Conservation (phyloP, 805 yeast genomes). For the Priceomyces carsonii region DNA sequence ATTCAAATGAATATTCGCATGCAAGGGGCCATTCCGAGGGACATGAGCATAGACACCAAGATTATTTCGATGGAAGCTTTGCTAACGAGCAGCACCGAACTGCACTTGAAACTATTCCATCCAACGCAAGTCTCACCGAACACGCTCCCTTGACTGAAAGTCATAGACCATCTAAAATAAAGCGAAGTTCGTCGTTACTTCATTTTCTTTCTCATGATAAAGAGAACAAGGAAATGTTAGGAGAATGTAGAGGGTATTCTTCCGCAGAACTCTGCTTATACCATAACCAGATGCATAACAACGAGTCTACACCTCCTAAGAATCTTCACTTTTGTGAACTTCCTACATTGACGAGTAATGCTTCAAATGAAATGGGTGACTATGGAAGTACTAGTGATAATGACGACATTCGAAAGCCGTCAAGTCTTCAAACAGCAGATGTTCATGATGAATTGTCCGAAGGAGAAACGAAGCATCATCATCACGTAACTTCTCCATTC, state of each 20-base stretch:
- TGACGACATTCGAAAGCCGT: background rate
- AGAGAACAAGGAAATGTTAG: conserved; percentile 25
- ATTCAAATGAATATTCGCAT: too few relatives aligned
- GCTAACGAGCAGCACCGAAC: too few relatives aligned
- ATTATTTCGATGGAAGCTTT: too few relatives aligned
- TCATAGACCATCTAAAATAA: conserved; percentile 5
- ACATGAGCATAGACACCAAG: too few relatives aligned
- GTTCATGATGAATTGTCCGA: conserved; percentile 28
- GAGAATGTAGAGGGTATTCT: conserved; percentile 51
- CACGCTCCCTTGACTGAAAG: conserved; percentile 15
- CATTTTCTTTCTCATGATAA: conserved; percentile 25
- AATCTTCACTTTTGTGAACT: conserved; percentile 41
- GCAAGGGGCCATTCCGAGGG: too few relatives aligned
- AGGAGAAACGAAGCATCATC: conserved; percentile 81
- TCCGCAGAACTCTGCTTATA: conserved; percentile 38
- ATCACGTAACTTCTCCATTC: conserved; percentile 73
- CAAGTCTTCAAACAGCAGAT: conserved; percentile 5
- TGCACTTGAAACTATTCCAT: too few relatives aligned
- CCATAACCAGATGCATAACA: conserved; percentile 5
- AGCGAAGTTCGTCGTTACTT: conserved; percentile 21
- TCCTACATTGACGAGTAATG: conserved; percentile 24
- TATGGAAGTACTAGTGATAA: background rate
- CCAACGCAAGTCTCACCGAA: conserved; percentile 19
- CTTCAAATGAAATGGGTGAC: background rate
- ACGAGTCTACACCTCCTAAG: conserved; percentile 4